Evolutionary conservation across 176 grass and related monocot genomes (phyloP), one percentile per base, ranked within the genome.

Genomic region (Chloris gayana): DNA sequence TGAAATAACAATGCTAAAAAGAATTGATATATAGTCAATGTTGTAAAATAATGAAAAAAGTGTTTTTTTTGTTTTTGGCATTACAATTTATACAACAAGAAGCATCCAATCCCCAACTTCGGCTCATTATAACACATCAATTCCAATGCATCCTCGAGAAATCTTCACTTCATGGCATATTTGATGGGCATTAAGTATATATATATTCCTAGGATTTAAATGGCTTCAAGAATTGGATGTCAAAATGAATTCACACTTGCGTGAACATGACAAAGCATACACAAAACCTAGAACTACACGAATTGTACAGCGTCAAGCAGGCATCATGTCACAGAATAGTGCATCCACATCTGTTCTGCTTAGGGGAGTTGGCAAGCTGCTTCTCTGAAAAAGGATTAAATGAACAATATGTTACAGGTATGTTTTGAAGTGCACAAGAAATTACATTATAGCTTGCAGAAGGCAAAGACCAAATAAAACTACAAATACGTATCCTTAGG

Each of bases 291-390:
- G 67, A 81, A 4, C 82, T 88, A 84, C 37, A 70, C 6, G 56
- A 56, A 84, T 76, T 83, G 62, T 50, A 71, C 86, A 79, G 34
- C 69, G 78, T 45, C 66, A 41, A 64, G 53, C 22, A 39, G 64
- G 33, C 22, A 14, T 32, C 27, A 44, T 70, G 81, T 97, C 87
- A 97, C 35, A 97, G 83, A 64, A 97, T 97, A 32, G 69, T 88
- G 77, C 93, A 97, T 71, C 75, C 80, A 77, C 93, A 97, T 91
- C 88, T 88, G 74, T 77, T 95, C 81, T 97, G 83, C 80, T 84
- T 82, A 33, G 51, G 71, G 21, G 80, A 77, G 82, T 82, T 89
- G 41, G 76, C 82, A 42, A 87, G 85, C 62, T 85, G 80, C 87
- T 92, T 93, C 79, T 88, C 93, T 97, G 88, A 9, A 82, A 67